Evolutionary conservation across 2,329 filamentous ascomycete species (phyloP).

Genomic region (Phaeosphaeriaceae sp.): DNA sequence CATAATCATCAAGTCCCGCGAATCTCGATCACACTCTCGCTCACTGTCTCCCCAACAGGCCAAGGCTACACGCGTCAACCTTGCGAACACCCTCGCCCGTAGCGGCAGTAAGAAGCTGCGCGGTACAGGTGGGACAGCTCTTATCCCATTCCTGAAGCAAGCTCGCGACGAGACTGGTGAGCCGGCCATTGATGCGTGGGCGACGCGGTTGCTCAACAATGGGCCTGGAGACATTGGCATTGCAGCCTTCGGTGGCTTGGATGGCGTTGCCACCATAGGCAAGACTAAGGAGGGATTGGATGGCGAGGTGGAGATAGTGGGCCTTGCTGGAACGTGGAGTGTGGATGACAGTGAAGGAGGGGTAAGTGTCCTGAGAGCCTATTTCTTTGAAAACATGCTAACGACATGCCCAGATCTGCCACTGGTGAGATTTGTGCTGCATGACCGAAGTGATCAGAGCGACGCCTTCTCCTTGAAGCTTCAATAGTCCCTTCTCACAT

Average conservation of each 20-base stretch:
- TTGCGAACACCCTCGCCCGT: conserved; percentile 59
- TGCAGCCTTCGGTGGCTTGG: conserved; percentile 9
- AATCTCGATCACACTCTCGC: conserved; percentile 71
- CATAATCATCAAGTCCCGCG: conserved; percentile 87
- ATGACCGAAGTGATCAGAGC: no score
- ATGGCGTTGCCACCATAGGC: conserved; percentile 32
- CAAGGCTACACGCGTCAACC: conserved; percentile 60
- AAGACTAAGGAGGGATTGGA: conserved; percentile 63
- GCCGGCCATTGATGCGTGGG: conserved; percentile 78
- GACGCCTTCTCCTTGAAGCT: not conserved
- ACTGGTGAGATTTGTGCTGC: conserved; percentile 24
- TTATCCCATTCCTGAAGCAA: conserved; percentile 97
- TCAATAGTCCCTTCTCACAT: not conserved
- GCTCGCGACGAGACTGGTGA: conserved; percentile 95
- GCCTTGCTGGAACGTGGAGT: conserved; percentile 86
- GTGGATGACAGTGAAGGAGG: conserved; percentile 80
- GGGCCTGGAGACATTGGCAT: conserved; percentile 49
- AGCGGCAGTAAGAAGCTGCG: conserved; percentile 68
- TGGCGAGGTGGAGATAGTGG: conserved; percentile 67
- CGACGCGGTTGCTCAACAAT: conserved; percentile 64
- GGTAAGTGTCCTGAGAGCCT: conserved; percentile 29
- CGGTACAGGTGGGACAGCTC: conserved; percentile 89
- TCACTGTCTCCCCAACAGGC: conserved; percentile 64
- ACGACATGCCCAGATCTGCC: conserved; percentile 27
- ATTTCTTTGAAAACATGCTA: not conserved